Evolutionary conservation across 2,329 filamentous ascomycete species (phyloP).

Genomic region (Ceratocystis diversiconidia): DNA sequence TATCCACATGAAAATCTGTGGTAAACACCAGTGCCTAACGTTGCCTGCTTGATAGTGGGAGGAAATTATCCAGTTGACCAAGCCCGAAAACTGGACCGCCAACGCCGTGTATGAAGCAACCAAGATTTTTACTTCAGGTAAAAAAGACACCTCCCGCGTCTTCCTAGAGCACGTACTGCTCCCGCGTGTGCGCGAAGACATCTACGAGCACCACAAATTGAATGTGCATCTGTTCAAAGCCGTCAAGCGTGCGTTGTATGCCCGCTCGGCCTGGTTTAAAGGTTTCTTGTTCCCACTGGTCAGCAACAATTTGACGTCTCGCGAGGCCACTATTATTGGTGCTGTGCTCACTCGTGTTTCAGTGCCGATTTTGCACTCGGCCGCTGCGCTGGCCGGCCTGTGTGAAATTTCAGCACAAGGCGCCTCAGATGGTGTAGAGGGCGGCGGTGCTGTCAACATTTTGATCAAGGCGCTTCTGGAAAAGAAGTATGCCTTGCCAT

Average conservation of each 20-base stretch:
- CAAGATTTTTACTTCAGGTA: constrained; percentile 78
- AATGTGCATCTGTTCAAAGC: constrained; percentile 93
- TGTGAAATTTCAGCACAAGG: constrained; percentile 92
- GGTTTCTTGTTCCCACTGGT: constrained; percentile 87
- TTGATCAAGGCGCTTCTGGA: constrained; percentile 88
- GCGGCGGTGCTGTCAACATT: constrained; percentile 82
- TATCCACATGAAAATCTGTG: too few species aligned
- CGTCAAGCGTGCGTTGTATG: constrained; percentile 84
- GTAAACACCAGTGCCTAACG: neutral
- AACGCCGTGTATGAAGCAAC: constrained; percentile 79
- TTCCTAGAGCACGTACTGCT: constrained; percentile 82
- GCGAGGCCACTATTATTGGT: constrained; percentile 83
- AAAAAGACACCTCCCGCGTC: constrained; percentile 62
- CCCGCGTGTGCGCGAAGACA: constrained; percentile 83
- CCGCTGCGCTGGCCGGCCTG: constrained; percentile 76
- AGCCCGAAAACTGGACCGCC: constrained; percentile 58
- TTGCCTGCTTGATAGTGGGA: constrained; percentile 49
- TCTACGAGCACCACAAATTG: constrained; percentile 84
- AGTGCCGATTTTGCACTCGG: constrained; percentile 82
- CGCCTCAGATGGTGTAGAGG: constrained; percentile 67
- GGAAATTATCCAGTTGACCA: constrained; percentile 70
- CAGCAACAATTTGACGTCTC: constrained; percentile 69
- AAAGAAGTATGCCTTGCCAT: constrained; percentile 93
- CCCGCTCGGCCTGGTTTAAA: constrained; percentile 93
- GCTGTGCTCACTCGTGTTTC: constrained; percentile 73